Percentiles rank a stretch among this genome's conserved stretches.
Evolutionary conservation across 257 asterid genomes (phyloP).

Genomic region (Schizonepeta tenuifolia): DNA sequence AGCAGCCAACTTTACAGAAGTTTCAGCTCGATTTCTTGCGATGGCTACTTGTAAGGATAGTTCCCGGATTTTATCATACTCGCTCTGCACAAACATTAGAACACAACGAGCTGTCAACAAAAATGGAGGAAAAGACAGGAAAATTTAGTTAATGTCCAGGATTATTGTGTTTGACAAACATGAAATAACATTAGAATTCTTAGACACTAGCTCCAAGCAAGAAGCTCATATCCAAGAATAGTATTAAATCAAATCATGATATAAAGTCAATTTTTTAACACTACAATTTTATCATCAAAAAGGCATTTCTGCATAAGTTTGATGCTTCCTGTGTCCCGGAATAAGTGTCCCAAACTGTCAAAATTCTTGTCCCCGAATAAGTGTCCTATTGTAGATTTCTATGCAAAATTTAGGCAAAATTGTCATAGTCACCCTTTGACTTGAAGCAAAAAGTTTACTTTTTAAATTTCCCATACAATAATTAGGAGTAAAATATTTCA

Average conservation of each 20-base stretch:
- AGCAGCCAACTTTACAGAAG: slow-evolving; percentile 60
- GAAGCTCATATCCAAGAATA: not conserved
- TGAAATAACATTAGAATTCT: not conserved
- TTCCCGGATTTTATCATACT: slow-evolving; percentile 83
- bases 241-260: not conserved
- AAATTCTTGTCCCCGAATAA: too few relatives aligned
- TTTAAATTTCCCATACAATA: too few relatives aligned
- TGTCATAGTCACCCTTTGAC: too few relatives aligned
- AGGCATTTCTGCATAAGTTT: not conserved
- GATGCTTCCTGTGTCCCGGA: too few relatives aligned
- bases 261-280: not conserved
- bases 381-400: too few relatives aligned
- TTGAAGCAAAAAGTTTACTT: too few relatives aligned
- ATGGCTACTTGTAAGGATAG: slow-evolving; percentile 79
- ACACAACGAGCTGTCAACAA: not conserved
- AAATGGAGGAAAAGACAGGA: slow-evolving; percentile 7
- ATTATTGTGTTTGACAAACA: not conserved
- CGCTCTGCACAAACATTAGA: slow-evolving; percentile 58
- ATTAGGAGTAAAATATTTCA: too few relatives aligned
- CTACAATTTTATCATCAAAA: slow-evolving; percentile 4
- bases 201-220: not conserved
- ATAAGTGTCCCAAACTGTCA: too few relatives aligned
- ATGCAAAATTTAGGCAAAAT: too few relatives aligned
- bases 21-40: slow-evolving; percentile 79
- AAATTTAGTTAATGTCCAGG: not conserved